Percentiles rank a stretch among this genome's conserved stretches.
Evolutionary conservation across 1,284 basidiomycete genomes (phyloP).

Genomic region (Heterobasidion irregulare): DNA sequence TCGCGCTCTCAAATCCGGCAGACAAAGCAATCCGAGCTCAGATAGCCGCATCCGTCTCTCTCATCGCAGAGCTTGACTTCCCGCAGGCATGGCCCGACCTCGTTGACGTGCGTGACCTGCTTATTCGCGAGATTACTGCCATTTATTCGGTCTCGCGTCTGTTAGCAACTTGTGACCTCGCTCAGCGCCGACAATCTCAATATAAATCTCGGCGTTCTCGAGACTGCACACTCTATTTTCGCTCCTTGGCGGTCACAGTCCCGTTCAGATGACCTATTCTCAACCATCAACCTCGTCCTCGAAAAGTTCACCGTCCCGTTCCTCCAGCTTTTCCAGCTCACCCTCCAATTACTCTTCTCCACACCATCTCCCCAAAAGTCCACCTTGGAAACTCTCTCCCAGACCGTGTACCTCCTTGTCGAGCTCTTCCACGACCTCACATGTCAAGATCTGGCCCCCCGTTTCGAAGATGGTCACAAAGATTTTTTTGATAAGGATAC

Average conservation of each 20-base stretch:
- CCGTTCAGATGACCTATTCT: slow-evolving; percentile 81
- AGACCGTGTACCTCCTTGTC: slow-evolving; percentile 71
- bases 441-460: slow-evolving; percentile 91
- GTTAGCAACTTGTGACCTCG: slow-evolving; percentile 80
- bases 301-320: slow-evolving; percentile 79
- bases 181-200: slow-evolving; percentile 75
- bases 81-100: slow-evolving; percentile 79
- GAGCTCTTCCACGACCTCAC: slow-evolving; percentile 94
- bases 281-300: slow-evolving; percentile 91
- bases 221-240: slow-evolving; percentile 96
- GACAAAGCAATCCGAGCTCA: slow-evolving; percentile 72
- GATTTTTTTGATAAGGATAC: slow-evolving; percentile 68
- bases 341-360: slow-evolving; percentile 40
- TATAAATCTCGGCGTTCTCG: slow-evolving; percentile 83
- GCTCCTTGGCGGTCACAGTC: slow-evolving; percentile 88
- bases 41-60: slow-evolving; percentile 82
- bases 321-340: slow-evolving; percentile 74
- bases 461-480: slow-evolving; percentile 84
- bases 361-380: slow-evolving; percentile 29
- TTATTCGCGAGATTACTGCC: neutral
- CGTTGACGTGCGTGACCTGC: slow-evolving; percentile 59
- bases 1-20: slow-evolving; percentile 56
- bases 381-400: slow-evolving; percentile 49
- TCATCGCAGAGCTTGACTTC: slow-evolving; percentile 85
- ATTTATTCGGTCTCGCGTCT: neutral